Evolutionary conservation across 148 eudicot genomes (phyloP), one percentile per base, ranked within the genome.

Genomic region (Fagopyrum tataricum): DNA sequence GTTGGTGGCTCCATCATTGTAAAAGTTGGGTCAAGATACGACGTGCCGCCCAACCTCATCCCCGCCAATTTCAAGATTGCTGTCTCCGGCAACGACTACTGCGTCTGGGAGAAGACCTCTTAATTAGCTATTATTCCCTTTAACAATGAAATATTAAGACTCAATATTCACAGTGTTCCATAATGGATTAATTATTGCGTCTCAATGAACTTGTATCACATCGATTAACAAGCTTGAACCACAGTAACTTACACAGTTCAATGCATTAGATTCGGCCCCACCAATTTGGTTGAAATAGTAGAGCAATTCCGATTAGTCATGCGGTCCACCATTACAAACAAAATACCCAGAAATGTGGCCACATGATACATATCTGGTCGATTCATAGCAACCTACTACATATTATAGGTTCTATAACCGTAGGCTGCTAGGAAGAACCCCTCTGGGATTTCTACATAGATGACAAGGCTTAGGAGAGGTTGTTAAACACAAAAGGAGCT

Each of bases 41-140:
- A 73, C 56, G 75, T 73, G 13, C 44, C 62, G 0, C 42, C 62
- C 13, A 4, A 13, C 43, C 9, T 64, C 42, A 39, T 73, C 17
- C 75, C 66, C 13, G 15, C 37, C 44, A 11, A 55, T 39, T 53
- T 73, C 64, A 39, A 55, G 72, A 46, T 70, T 20, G 72, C 72
- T 0, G 52, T 46, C 37, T 70, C 72, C 26, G 72, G 72, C 72
- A 70, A 70, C 1, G 39, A 70, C 52, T 70, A 42, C 72, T 70
- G 72, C n/a, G 72, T 70, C 52, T 70, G 72, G 72, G 72, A 70
- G 52, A 70, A 68, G 31, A 44, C 49, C 52, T 64, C 43, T 31
- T 64, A 37, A 62, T 44, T 44, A 46, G 12, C 9, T 31, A 23
- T 64, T n/a, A 20, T 4, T 18, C 24, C n/a, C 2, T 51, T 13